Base-by-base conservation (phyloP, 2,329 filamentous ascomycete genomes). In the Diplodia scrobiculata region DNA sequence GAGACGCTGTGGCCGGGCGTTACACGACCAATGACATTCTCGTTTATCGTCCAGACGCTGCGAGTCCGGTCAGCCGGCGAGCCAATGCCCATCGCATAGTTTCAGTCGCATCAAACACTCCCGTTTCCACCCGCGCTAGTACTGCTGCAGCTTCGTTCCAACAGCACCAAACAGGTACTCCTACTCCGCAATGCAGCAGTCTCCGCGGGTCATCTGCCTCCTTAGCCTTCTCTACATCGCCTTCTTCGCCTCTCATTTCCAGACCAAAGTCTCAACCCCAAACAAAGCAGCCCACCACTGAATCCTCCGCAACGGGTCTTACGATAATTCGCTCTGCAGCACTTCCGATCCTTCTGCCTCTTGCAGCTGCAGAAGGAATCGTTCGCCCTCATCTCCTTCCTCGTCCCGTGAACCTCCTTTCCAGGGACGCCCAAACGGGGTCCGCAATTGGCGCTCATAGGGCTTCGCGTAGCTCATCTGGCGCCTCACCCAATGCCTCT, bases 361-460 rank as follows among this genome's bases (percentile, higher is more conserved):
- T 79, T 66, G 76, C 77, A 25, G 75, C 72, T 55, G 73, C 75
- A 25, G 73, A 74, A 47, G 76, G 76, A 21, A 75, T 78, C 50
- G 70, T 77, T 53, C 73, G 68, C 14, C 62, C 65, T 68, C 69
- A 63, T 69, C 71, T 54, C 68, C 71, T 19, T 71, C 71, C 45
- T 71, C 14, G 72, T 68, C 48, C 69, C 74, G 45, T 76, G 74
- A 5, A 75, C 75, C 71, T 74, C 70, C 66, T 75, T 75, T 29
- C 76, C 75, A 7, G 17, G 7, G 29, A 62, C 19, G 74, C 17
- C 68, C 67, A 36, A 60, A 68, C 17, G n/a, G 5, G 10, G 11
- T 66, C 67, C 21, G 45, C 59, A 21, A 53, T 29, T 51, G 19
- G 68, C 66, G 38, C 6, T 41, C 64, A 21, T 38, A 66, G 19